Evolutionary conservation across 2,329 filamentous ascomycete genomes (phyloP), one percentile per base, ranked within the genome.

Genomic region (Aspergillus proliferans): DNA sequence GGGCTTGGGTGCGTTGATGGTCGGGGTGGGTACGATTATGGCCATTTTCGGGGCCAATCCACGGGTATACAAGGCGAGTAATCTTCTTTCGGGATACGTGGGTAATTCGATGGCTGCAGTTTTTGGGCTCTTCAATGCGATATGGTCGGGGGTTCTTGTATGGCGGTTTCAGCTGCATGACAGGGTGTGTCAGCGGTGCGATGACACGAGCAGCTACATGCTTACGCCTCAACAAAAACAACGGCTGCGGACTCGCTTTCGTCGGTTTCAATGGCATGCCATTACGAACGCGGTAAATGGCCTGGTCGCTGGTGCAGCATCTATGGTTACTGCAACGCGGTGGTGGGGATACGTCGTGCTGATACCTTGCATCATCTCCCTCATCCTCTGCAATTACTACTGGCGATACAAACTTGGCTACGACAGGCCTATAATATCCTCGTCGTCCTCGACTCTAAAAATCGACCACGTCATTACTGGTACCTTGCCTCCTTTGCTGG

Each of bases 331-430:
- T 0, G 72, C 76, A 0, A 74, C 72, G 3, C 56, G 62, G 24
- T 81, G 78, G 78, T 76, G 72, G 70, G 78, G 73, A 2, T 81
- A 81, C 44, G 64, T 78, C 0, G 66, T 80, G 0, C 60, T 80
- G 4, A 65, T 75, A 2, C 78, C 77, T 0, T 78, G 78, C 52
- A 75, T 80, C 7, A 48, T 75, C 3, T 64, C 70, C 0, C 69
- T 75, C 1, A 64, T 76, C 2, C 60, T 71, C 6, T 74, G 73
- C 57, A 80, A 80, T 45, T 61, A 69, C n/a, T 72, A 75, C 60
- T 80, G 75, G 74, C 63, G 76, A 1, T 59, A 59, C 3, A 62
- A 69, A 19, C 66, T 79, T 1, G 76, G 76, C 1, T 79, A 80
- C 48, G 68, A 73, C 45, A 66, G 72, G 0, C 63, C 65, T 2